These are phyloP conservation scores for Tetradesmus lagerheimii DNA, from an alignment of 139 green algal species.

Conservation along the genomic window DNA sequence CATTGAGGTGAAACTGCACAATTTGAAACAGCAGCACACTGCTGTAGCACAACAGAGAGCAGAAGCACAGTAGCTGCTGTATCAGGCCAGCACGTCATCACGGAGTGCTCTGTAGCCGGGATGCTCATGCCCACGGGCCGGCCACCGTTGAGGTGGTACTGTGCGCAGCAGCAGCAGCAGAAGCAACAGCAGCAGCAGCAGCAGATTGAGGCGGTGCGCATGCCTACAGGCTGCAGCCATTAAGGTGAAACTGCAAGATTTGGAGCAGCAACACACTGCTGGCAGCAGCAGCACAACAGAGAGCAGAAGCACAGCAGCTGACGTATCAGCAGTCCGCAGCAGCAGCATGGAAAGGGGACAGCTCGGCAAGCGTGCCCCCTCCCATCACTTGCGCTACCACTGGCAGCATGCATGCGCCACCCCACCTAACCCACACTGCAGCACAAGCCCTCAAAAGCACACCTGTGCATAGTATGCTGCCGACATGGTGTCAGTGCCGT, in stretches of 20 bases:
- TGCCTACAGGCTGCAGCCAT: not conserved
- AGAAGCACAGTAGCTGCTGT: not conserved
- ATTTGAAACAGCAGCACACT: not conserved
- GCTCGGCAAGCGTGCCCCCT: too few relatives aligned
- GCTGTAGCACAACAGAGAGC: not conserved
- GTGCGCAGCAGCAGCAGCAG: constrained; percentile 21
- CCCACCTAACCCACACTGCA: too few relatives aligned
- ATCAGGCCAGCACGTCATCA: constrained; percentile 93
- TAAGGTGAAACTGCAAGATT: too few relatives aligned
- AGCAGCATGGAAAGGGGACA: too few relatives aligned
- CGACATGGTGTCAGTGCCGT: constrained; percentile 89
- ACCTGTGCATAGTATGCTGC: constrained; percentile 90
- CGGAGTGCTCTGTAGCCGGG: constrained; percentile 91
- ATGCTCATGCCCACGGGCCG: constrained; percentile 80
- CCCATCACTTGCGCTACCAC: too few relatives aligned
- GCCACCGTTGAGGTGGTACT: constrained; percentile 91
- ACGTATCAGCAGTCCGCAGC: too few relatives aligned
- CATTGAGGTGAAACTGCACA: not conserved
- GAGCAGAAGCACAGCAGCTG: too few relatives aligned
- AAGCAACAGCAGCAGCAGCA: not conserved
- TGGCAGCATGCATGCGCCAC: too few relatives aligned
- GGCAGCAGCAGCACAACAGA: too few relatives aligned
- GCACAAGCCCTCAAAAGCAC: not conserved
- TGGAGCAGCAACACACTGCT: not conserved
- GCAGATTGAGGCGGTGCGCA: not conserved